Percentiles rank a stretch among this genome's conserved stretches.
Evolutionary conservation across 1,139 yeast species (phyloP).

Genomic region (Yamadazyma epiphylla): DNA sequence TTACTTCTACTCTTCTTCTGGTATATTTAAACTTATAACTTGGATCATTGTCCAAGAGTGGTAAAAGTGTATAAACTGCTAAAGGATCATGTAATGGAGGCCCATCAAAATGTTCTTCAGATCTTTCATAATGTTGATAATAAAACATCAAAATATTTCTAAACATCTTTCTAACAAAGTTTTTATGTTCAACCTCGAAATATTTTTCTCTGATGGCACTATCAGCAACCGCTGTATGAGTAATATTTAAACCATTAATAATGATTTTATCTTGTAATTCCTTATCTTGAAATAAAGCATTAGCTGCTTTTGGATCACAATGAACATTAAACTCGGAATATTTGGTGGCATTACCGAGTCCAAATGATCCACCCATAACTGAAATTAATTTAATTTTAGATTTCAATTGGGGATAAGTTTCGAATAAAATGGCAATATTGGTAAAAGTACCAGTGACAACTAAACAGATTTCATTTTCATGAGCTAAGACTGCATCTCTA

Average conservation of each 20-base stretch:
- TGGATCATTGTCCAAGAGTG: constrained; percentile 31
- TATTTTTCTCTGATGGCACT: constrained; percentile 32
- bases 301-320: constrained; percentile 76
- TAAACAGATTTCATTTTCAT: constrained; percentile 48
- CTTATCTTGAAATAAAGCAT: constrained; percentile 46
- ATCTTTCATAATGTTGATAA: constrained; percentile 30
- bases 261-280: constrained; percentile 46
- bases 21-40: constrained; percentile 21
- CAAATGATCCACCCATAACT: constrained; percentile 76
- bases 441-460: constrained; percentile 75
- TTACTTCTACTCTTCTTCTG: constrained; percentile 23
- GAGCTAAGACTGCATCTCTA: constrained; percentile 39
- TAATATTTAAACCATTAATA: constrained; percentile 64
- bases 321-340: constrained; percentile 77
- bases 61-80: constrained; percentile 59
- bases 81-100: constrained; percentile 86
- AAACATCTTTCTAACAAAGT: constrained; percentile 46
- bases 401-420: constrained; percentile 48
- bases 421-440: constrained; percentile 55
- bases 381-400: constrained; percentile 48
- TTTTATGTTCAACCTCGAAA: constrained; percentile 12
- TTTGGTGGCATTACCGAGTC: constrained; percentile 41
- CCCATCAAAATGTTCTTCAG: constrained; percentile 32
- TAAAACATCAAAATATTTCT: constrained; percentile 57
- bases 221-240: constrained; percentile 66